Evolutionary conservation across 176 grass and related monocot genomes (phyloP).

Genomic region (Phragmites australis): DNA sequence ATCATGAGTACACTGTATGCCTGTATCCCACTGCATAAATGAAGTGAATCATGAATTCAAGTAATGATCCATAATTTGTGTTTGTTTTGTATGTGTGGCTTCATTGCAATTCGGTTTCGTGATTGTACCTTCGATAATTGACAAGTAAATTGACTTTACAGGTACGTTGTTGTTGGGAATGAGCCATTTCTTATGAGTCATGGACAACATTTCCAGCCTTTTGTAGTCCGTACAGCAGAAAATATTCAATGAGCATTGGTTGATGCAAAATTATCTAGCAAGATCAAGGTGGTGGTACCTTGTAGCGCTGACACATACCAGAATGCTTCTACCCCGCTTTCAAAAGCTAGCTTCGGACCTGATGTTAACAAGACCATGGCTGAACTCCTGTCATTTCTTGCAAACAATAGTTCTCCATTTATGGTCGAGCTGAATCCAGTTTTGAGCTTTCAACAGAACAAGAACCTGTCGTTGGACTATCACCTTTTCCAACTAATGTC

Average conservation of each 20-base stretch:
- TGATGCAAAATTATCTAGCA: slow-evolving; percentile 65
- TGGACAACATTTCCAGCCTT: slow-evolving; percentile 60
- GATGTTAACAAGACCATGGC: slow-evolving; percentile 84
- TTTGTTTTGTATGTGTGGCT: neutral
- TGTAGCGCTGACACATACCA: slow-evolving; percentile 72
- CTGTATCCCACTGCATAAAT: neutral
- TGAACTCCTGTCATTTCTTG: slow-evolving; percentile 85
- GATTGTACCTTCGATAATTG: neutral
- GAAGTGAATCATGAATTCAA: neutral
- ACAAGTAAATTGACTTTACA: slow-evolving; percentile 44
- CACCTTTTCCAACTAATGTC: slow-evolving; percentile 76
- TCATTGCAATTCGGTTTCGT: neutral
- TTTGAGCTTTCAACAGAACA: slow-evolving; percentile 66
- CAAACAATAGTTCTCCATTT: slow-evolving; percentile 75
- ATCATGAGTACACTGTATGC: neutral
- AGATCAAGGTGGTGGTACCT: slow-evolving; percentile 79
- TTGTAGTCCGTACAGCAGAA: slow-evolving; percentile 64
- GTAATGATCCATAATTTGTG: neutral
- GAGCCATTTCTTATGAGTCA: slow-evolving; percentile 76
- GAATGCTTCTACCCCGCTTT: slow-evolving; percentile 63
- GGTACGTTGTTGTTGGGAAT: slow-evolving; percentile 83
- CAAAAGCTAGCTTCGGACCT: slow-evolving; percentile 74
- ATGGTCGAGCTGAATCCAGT: slow-evolving; percentile 81
- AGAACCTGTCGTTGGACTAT: slow-evolving; percentile 77
- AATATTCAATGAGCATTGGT: slow-evolving; percentile 76